A percentile compares a stretch with the other conserved stretches of the same genome.
These are phyloP conservation scores for Canavalia ensiformis DNA, from an alignment of 306 rosid species.

Conservation along the genomic window DNA sequence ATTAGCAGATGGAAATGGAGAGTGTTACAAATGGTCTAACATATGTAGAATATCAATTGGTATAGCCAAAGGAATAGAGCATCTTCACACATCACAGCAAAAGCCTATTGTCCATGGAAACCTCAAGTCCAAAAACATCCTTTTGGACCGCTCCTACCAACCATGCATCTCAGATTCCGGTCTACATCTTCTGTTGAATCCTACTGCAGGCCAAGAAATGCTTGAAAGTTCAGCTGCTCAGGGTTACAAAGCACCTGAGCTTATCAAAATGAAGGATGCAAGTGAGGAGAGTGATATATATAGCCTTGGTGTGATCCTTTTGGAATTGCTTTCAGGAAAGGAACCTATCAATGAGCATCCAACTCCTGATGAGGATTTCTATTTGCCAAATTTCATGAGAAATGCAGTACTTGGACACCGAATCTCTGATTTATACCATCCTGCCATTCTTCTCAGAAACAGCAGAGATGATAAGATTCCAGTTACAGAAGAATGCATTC, in stretches of 20 bases:
- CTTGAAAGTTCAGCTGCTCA: constrained; percentile 77
- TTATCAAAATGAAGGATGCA: constrained; percentile 86
- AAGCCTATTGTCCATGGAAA: constrained; percentile 87
- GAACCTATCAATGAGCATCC: constrained; percentile 80
- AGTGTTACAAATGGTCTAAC: constrained; percentile 75
- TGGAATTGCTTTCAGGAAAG: constrained; percentile 85
- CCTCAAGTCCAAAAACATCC: constrained; percentile 83
- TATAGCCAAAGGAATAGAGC: constrained; percentile 80
- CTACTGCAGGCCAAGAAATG: constrained; percentile 86
- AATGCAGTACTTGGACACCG: constrained; percentile 80
- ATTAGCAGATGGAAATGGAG: constrained; percentile 68
- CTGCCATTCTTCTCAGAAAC: constrained; percentile 69
- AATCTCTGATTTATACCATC: constrained; percentile 81
- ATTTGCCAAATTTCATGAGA: constrained; percentile 82
- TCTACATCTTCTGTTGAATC: constrained; percentile 79
- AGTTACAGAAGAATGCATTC: constrained; percentile 67
- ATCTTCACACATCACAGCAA: constrained; percentile 76
- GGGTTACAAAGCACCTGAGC: constrained; percentile 94
- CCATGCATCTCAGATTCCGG: constrained; percentile 82
- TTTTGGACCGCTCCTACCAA: constrained; percentile 68
- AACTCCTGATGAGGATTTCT: constrained; percentile 86
- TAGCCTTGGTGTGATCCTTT: constrained; percentile 83
- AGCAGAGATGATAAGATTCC: constrained; percentile 46
- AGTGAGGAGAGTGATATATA: constrained; percentile 73
- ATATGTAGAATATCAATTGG: constrained; percentile 70